phyloP scores from a whole-genome alignment of 2,329 filamentous ascomycete genomes.

The Albophoma yamanashiensis region DNA sequence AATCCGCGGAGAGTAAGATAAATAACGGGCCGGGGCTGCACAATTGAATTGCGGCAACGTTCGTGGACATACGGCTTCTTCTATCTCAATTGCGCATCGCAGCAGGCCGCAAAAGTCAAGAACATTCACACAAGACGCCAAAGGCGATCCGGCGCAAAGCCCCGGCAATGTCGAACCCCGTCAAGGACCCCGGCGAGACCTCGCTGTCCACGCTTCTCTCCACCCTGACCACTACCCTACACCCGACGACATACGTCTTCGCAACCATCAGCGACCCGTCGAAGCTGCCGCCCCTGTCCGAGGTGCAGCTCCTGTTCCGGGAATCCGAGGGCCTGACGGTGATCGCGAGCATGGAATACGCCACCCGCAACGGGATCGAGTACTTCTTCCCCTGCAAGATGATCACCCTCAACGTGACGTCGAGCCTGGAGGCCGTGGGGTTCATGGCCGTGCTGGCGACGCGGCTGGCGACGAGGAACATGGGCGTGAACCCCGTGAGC shows the following conservation, averaged over 20 bases:
- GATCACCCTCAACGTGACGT: slow-evolving; percentile 41
- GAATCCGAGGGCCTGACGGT: slow-evolving; percentile 36
- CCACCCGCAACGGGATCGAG: slow-evolving; percentile 22
- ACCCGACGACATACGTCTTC: slow-evolving; percentile 35
- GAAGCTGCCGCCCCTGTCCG: slow-evolving; percentile 19
- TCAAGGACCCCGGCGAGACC: slow-evolving; percentile 12
- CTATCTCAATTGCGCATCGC: too few species aligned
- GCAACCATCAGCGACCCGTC: slow-evolving; percentile 21
- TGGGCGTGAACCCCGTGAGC: slow-evolving; percentile 41
- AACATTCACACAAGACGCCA: too few species aligned
- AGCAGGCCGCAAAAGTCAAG: too few species aligned
- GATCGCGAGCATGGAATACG: slow-evolving; percentile 26
- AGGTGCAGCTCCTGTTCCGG: slow-evolving; percentile 33
- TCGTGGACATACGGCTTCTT: too few species aligned
- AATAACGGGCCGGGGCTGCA: too few species aligned
- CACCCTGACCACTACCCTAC: slow-evolving; percentile 27
- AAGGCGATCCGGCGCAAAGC: not conserved
- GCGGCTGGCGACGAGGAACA: slow-evolving; percentile 24
- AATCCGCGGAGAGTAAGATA: too few species aligned
- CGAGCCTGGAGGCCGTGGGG: slow-evolving; percentile 42
- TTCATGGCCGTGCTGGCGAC: slow-evolving; percentile 39
- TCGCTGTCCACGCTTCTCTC: slow-evolving; percentile 26
- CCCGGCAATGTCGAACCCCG: not conserved
- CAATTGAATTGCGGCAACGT: too few species aligned
- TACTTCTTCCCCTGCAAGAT: slow-evolving; percentile 34